Evolutionary conservation across 495 filamentous ascomycete genomes (phyloP).

Genomic region (Tuber brumale): DNA sequence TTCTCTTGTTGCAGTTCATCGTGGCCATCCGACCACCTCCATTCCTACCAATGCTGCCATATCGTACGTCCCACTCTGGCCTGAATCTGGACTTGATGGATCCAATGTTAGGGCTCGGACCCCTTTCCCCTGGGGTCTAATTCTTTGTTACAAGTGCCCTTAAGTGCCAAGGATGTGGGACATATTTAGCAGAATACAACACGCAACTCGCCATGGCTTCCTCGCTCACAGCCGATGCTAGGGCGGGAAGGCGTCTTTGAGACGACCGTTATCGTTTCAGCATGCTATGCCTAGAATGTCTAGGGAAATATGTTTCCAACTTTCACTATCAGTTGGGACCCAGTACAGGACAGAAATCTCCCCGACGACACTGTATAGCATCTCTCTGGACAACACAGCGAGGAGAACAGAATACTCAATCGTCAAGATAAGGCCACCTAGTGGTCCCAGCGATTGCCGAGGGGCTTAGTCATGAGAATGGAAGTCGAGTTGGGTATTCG

Average conservation of each 20-base stretch:
- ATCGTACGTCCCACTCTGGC: not conserved
- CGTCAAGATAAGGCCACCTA: constrained; percentile 7
- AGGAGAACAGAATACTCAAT: not conserved
- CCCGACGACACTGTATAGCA: not conserved
- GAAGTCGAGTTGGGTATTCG: constrained; percentile 13
- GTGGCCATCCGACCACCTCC: not conserved
- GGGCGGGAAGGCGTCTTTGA: constrained; percentile 8
- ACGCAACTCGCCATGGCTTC: constrained; percentile 12
- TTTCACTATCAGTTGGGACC: not conserved
- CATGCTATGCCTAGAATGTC: not conserved
- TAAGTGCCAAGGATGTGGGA: constrained; percentile 3
- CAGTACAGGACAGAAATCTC: not conserved
- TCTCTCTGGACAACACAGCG: constrained; percentile 5
- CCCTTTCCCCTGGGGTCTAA: constrained; percentile 9
- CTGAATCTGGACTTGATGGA: constrained; percentile 1
- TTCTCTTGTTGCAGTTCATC: constrained; percentile 2
- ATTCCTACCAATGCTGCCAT: constrained; percentile 4
- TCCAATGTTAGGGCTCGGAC: constrained; percentile 18
- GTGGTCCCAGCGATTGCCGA: constrained; percentile 10
- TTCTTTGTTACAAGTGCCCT: too few relatives aligned
- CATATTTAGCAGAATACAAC: constrained; percentile 9
- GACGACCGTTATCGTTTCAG: constrained; percentile 11
- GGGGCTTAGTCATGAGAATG: constrained; percentile 3
- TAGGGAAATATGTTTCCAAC: not conserved
- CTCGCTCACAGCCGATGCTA: not conserved